Conservation (phyloP, 1,284 basidiomycete genomes). For the Farysia itapuensis region DNA sequence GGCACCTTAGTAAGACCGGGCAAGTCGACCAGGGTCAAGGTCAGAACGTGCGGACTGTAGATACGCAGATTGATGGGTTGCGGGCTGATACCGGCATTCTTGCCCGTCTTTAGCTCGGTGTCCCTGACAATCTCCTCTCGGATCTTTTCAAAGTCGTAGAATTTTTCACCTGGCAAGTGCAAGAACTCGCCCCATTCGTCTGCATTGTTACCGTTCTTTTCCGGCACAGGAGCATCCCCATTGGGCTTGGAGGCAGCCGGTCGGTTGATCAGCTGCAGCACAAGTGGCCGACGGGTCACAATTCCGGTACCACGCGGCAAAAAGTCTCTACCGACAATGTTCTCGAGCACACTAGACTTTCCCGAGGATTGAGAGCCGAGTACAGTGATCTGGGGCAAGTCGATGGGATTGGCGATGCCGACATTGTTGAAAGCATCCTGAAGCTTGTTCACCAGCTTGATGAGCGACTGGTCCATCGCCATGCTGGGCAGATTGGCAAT, state of each 20-base stretch:
- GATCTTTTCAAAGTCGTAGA: constrained; percentile 91
- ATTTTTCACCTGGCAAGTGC: constrained; percentile 91
- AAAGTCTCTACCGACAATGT: constrained; percentile 82
- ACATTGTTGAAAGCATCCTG: constrained; percentile 66
- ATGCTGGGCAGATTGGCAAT: constrained; percentile 4
- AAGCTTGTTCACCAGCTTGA: constrained; percentile 91
- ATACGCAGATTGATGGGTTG: constrained; percentile 92
- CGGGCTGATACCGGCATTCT: constrained; percentile 97
- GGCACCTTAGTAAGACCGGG: constrained; percentile 85
- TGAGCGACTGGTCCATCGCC: constrained; percentile 70
- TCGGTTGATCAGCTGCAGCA: constrained; percentile 90
- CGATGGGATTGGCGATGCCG: constrained; percentile 64
- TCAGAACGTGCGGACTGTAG: constrained; percentile 93
- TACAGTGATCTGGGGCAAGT: constrained; percentile 63
- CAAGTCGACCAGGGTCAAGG: constrained; percentile 91
- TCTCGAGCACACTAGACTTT: constrained; percentile 66
- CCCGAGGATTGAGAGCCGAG: constrained; percentile 65
- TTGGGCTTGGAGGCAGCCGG: constrained; percentile 30
- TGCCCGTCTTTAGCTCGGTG: constrained; percentile 93
- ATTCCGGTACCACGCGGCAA: constrained; percentile 91
- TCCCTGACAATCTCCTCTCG: constrained; percentile 97
- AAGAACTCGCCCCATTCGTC: constrained; percentile 95
- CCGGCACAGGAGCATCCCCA: constrained; percentile 6
- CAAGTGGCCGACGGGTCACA: constrained; percentile 89
- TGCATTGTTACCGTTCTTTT: constrained; percentile 17